phyloP scores from a whole-genome alignment of 2,329 filamentous ascomycete species.

The Calonectria henricotiae region DNA sequence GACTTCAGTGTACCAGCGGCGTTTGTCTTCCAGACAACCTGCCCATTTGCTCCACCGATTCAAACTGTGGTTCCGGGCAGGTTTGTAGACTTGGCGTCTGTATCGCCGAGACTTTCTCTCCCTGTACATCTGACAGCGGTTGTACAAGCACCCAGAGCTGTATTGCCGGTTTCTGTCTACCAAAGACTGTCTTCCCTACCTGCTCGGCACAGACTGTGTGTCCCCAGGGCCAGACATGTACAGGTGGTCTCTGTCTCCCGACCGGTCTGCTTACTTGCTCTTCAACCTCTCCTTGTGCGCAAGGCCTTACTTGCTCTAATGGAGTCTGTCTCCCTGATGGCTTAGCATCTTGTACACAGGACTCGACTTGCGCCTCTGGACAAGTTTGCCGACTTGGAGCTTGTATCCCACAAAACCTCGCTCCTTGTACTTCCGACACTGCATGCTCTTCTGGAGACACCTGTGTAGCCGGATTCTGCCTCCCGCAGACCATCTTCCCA shows the following conservation, averaged over 20 bases:
- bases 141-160: conserved; percentile 17
- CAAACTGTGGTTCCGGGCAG: background rate
- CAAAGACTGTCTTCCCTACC: conserved; percentile 1
- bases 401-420: conserved; percentile 13
- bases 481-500: conserved; percentile 4
- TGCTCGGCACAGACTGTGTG: background rate
- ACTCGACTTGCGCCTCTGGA: background rate
- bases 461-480: conserved; percentile 21
- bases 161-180: conserved; percentile 20
- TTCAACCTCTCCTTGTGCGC: background rate
- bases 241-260: conserved; percentile 17
- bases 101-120: background rate
- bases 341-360: background rate
- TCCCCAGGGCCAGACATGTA: conserved; percentile 2
- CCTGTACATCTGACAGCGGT: background rate
- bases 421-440: background rate
- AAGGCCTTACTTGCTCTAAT: background rate
- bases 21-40: conserved; percentile 15
- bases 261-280: background rate
- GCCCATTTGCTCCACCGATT: background rate
- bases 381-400: conserved; percentile 11
- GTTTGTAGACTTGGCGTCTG: conserved; percentile 25
- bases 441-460: background rate
- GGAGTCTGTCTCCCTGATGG: conserved; percentile 22
- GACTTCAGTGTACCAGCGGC: conserved; percentile 12